Evolutionary conservation across 2,329 filamentous ascomycete species (phyloP).

Genomic region (Paecilomyces fulvus): DNA sequence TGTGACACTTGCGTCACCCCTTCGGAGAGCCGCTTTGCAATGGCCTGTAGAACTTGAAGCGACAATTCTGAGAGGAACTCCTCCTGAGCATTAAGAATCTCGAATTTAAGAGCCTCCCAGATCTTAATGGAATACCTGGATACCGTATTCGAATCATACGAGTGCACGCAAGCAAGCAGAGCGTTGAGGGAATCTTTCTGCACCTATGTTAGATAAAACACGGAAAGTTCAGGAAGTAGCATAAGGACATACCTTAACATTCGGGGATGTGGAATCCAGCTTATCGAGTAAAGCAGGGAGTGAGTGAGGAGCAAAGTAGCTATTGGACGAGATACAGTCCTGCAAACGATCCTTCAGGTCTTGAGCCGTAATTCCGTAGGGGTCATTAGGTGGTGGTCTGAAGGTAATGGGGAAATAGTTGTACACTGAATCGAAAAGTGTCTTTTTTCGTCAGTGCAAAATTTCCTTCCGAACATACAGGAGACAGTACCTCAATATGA

Average conservation of each 20-base stretch:
- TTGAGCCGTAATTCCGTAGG: constrained; percentile 61
- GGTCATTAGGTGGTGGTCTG: constrained; percentile 59
- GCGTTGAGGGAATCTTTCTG: constrained; percentile 57
- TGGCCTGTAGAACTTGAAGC: constrained; percentile 45
- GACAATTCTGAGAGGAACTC: constrained; percentile 56
- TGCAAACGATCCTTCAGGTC: constrained; percentile 57
- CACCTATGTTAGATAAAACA: constrained; percentile 10
- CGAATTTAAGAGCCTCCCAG: constrained; percentile 62
- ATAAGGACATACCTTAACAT: constrained; percentile 49
- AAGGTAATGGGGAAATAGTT: constrained; percentile 68
- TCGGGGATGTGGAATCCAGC: constrained; percentile 59
- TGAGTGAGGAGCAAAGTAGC: constrained; percentile 56
- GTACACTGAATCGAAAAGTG: constrained; percentile 59
- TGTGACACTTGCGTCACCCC: constrained; percentile 30
- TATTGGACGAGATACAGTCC: constrained; percentile 55
- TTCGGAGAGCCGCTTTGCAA: constrained; percentile 48
- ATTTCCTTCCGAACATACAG: neutral
- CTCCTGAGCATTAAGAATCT: constrained; percentile 59
- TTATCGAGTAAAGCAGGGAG: constrained; percentile 62
- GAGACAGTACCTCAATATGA: constrained; percentile 45
- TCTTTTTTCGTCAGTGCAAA: constrained; percentile 21
- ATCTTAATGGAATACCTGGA: constrained; percentile 56
- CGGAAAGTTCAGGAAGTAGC: neutral
- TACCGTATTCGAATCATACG: constrained; percentile 51
- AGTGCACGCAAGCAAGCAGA: constrained; percentile 50